Conservation (phyloP, 352 stramenopile species). For the Blastocystis hominis region DNA sequence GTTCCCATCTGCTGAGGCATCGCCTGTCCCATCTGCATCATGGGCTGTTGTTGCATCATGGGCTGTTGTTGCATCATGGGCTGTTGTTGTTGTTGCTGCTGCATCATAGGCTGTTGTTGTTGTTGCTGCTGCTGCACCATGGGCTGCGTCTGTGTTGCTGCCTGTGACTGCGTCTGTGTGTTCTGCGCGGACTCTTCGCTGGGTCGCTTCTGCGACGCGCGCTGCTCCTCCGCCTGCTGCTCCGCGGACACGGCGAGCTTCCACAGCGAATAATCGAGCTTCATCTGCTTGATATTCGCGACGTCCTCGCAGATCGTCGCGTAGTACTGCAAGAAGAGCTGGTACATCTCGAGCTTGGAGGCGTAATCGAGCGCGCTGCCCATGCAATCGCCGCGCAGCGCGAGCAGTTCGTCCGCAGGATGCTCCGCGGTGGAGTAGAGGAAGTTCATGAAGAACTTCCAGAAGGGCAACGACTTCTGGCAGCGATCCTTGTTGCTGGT, state of each 20-base stretch:
- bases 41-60: neutral
- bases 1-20: neutral
- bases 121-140: neutral
- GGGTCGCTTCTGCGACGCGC: neutral
- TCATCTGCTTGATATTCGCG: neutral
- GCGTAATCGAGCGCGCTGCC: neutral
- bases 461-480: slow-evolving; percentile 21
- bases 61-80: neutral
- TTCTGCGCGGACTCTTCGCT: neutral
- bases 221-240: slow-evolving; percentile 20
- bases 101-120: neutral
- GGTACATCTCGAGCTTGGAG: slow-evolving; percentile 13
- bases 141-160: neutral
- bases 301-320: slow-evolving; percentile 24
- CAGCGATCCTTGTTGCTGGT: slow-evolving; percentile 16
- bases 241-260: slow-evolving; percentile 31
- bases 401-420: slow-evolving; percentile 2
- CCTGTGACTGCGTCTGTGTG: neutral
- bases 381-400: neutral
- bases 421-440: slow-evolving; percentile 13
- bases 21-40: neutral
- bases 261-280: slow-evolving; percentile 38
- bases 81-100: neutral
- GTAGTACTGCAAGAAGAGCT: slow-evolving; percentile 37
- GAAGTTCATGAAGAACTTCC: slow-evolving; percentile 55